Base-by-base conservation (phyloP, 371 early-diverging fungal species). In the Mucor mucedo region DNA sequence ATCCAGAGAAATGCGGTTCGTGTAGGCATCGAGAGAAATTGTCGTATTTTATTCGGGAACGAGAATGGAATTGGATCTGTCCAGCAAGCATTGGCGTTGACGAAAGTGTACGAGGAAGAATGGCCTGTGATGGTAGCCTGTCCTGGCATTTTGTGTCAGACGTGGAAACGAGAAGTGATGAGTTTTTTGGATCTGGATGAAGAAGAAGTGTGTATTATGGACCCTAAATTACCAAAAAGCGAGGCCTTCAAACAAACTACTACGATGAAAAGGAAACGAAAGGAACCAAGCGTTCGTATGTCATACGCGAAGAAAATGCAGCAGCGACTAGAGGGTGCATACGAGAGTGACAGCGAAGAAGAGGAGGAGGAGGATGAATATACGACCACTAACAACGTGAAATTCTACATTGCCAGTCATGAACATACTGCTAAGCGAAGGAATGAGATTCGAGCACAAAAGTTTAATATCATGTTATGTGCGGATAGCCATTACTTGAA, bases 51-150 rank as follows among this genome's bases (percentile, higher is more conserved):
- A 53, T 73, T 99, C 64, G 98, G 97, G 0, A 99, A 99, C 74
- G 98, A 99, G 76, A 98, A 97, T 96, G 96, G 97, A 11, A 73
- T 97, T 7, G 97, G 96, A n/a, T 93, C 94, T 75, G 93, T 94
- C 1, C 89, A 98, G 50, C 97, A 99, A 73, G 95, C 98, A 66
- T 39, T 92, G 6, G 84, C 86, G 3, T 68, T 89, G 2, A 75
- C 82, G 3, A 49, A 69, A 28, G 83, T 75, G n/a, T 89, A 89
- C 55, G 27, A 66, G 7, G 57, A 63, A 8, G 77, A 78, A 35
- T 84, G 86, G 76, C 89, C 90, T 8, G 80, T 87, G 1, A 71
- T 92, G 6, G 65, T 92, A 9, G 70, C 89, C 13, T 86, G 89
- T 32, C 89, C 89, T 7, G 69, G 82, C 0, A 77, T 86, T 3